These are phyloP conservation scores for Fusarium virguliforme DNA, from an alignment of 2,329 filamentous ascomycete species.

Conservation along the genomic window DNA sequence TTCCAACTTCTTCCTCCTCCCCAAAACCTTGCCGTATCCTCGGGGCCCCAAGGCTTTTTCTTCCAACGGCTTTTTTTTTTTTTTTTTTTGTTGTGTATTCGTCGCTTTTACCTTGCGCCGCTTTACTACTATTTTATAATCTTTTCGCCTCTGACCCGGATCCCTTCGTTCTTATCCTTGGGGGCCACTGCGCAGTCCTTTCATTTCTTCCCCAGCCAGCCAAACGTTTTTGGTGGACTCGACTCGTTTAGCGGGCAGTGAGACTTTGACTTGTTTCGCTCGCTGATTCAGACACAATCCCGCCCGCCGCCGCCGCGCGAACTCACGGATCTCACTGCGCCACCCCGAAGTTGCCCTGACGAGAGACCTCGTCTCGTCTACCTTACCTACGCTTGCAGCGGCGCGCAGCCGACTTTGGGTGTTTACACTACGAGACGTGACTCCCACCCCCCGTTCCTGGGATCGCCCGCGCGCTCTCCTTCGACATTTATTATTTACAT, in stretches of 20 bases:
- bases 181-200: conserved; percentile 30
- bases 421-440: conserved; percentile 20
- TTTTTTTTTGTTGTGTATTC: conserved; percentile 3
- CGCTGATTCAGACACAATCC: conserved; percentile 36
- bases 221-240: conserved; percentile 27
- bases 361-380: conserved; percentile 28
- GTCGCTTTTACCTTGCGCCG: neutral
- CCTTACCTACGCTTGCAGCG: conserved; percentile 34
- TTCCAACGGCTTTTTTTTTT: conserved; percentile 15
- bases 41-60: conserved; percentile 29
- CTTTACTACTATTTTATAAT: conserved; percentile 8
- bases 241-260: conserved; percentile 36
- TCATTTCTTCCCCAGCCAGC: conserved; percentile 25
- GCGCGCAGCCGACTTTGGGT: conserved; percentile 26
- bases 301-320: conserved; percentile 6
- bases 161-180: conserved; percentile 5
- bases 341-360: conserved; percentile 34
- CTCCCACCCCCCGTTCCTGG: conserved; percentile 12
- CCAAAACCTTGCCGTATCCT: conserved; percentile 13
- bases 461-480: conserved; percentile 14
- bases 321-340: conserved; percentile 40
- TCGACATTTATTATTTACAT: conserved; percentile 10
- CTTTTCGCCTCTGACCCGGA: neutral
- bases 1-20: conserved; percentile 20
- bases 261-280: conserved; percentile 30